Evolutionary conservation across 352 stramenopile genomes (phyloP), one percentile per base, ranked within the genome.

Genomic region (Globisporangium yorkense): DNA sequence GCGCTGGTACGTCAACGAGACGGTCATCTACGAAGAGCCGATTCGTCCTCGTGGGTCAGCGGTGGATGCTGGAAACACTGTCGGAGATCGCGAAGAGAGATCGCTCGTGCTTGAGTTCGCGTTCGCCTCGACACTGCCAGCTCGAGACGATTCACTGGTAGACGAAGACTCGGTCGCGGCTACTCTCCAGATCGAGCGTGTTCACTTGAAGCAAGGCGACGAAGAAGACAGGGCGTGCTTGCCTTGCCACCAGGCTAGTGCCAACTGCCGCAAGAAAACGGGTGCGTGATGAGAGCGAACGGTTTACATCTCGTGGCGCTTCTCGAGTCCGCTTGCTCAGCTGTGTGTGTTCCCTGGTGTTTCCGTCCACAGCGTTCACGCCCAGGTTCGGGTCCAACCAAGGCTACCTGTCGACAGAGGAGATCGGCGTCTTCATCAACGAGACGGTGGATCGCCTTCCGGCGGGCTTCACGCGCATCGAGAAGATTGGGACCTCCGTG

Each of bases 391-490:
- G 85, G 6, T 77, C 75, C 4, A 74, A 90, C 37, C 62, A 75
- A 10, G 82, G 85, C 16, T 87, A 75, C 43, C 54, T 94, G 2
- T 89, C 83, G 4, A 72, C 83, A 1, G 43, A 65, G 12, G 74
- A 94, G 64, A 67, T 94, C 21, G 62, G 84, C 29, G 61, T 56
- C 0, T 94, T 81, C 39, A 62, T 92, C 33, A 63, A 87, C 24
- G 62, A 82, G 50, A 66, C 72, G 0, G 49, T 63, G 6, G 52
- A 57, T 16, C 60, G 54, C 24, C 79, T 86, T 35, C 77, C 84
- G 0, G 15, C 51, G 0, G 31, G 59, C 1, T 75, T 91, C 33
- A 70, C 75, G 2, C 75, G 67, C 53, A 46, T 86, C 6, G 79
- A 89, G 39, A 54, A 75, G 1, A 77, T 94, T 15, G 85, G 85